These are phyloP conservation scores for Macadamia integrifolia DNA, from an alignment of 164 flowering plant genomes.

Conservation along the genomic window DNA sequence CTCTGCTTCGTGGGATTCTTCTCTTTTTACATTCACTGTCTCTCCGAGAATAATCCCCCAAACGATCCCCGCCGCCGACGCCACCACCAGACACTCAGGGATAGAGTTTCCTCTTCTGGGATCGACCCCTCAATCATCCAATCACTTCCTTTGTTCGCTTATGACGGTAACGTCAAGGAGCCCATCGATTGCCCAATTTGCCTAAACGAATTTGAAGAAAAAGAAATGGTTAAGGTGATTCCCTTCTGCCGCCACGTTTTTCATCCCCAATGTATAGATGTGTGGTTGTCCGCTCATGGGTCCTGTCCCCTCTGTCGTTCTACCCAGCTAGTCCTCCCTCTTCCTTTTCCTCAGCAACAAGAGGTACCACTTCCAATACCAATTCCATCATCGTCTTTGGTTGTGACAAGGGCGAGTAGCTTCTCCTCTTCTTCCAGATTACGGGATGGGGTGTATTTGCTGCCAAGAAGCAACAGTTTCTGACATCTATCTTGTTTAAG, in stretches of 20 bases:
- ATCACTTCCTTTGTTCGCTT: constrained; percentile 38
- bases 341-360: neutral
- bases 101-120: neutral
- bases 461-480: constrained; percentile 28
- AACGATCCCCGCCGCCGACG: constrained; percentile 20
- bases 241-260: constrained; percentile 55
- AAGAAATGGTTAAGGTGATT: constrained; percentile 42
- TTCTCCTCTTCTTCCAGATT: constrained; percentile 15
- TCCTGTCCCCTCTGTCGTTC: constrained; percentile 67
- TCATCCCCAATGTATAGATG: constrained; percentile 58
- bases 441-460: neutral
- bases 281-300: constrained; percentile 47
- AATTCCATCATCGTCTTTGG: too few species aligned
- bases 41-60: constrained; percentile 15
- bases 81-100: neutral
- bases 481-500: neutral
- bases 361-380: neutral
- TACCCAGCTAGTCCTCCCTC: constrained; percentile 6
- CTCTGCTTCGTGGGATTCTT: constrained; percentile 72
- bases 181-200: constrained; percentile 52
- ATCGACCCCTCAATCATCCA: constrained; percentile 18
- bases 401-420: constrained; percentile 24
- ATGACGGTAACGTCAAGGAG: constrained; percentile 22
- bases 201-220: constrained; percentile 44
- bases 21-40: constrained; percentile 57